Base-by-base conservation (phyloP, 345 rosid species). In the Microthlaspi erraticum region DNA sequence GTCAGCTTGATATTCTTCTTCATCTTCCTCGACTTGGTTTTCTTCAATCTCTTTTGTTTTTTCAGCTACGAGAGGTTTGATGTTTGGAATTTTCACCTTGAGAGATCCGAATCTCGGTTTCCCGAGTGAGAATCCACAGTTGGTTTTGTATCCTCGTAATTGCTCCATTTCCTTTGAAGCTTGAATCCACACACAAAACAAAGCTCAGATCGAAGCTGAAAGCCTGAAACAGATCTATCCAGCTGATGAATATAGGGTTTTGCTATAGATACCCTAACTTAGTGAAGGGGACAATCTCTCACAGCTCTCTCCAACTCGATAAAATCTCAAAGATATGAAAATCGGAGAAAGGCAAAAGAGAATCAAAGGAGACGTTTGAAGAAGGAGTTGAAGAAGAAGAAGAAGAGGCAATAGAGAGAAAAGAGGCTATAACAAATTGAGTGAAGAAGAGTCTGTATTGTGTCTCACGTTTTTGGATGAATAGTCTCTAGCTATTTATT, bases 391-490 rank as follows among this genome's bases (percentile, higher is more conserved):
- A 20, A 41, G 56, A 57, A 60, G 58, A 57, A 60, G 58, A 19
- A 56, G 64, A 68, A 31, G 65, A 44, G 70, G 60, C 68, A 67
- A 60, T 31, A 51, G 36, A 68, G 74, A 68, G 58, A 51, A 74
- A 33, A 68, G 66, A 57, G 60, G 67, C 19, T 46, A 55, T 23
- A 16, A 70, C 14, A 32, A 60, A 26, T 26, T 26, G 71, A 69
- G 75, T 69, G 76, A 63, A 32, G 71, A 76, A 76, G 74, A 75
- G 76, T 70, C 66, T 70, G 58, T 73, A 60, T 66, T 74, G 78
- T 74, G 56, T 58, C 76, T 76, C 79, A 76, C 75, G 75, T 70
- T 76, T 75, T 55, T 19, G 48, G 71, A 50, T 70, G 71, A 76
- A 76, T 58, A 69, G 61, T 64, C 67, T 64, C 26, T 56, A n/a